Base-by-base conservation (phyloP, 192 early-diverging fungal species). In the Geranomyces michiganensis region DNA sequence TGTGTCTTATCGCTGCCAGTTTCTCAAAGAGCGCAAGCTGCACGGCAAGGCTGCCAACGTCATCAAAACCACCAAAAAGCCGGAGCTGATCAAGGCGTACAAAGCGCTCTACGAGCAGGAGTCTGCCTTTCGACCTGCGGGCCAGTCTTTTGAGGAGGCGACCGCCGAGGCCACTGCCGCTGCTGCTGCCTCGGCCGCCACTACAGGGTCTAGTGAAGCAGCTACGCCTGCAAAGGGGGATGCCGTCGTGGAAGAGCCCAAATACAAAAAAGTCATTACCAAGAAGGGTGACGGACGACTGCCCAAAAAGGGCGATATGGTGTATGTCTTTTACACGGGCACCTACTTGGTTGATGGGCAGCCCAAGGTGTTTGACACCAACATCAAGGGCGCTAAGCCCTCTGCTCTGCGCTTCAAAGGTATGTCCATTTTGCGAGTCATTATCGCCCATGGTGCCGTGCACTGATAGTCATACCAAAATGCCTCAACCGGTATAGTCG, bases 291-390 rank as follows among this genome's bases (percentile, higher is more conserved):
- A 88, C 27, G 85, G 84, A 29, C 73, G 82, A 21, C 67, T 67
- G 24, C 89, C 89, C 24, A 75, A 60, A 31, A 92, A 91, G 81
- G 91, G 91, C 59, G 89, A 90, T 75, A 84, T 80, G 58, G 91
- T 90, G 49, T 79, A 69, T 21, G 78, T 60, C 24, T 71, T 81
- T 51, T 92, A 92, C 76, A 91, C 90, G 9, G 91, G 91, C 12
- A 79, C 65, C 68, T 41, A 41, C 36, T 79, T 92, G 69, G 84
- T 88, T 56, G 82, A 91, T 67, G 91, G 91, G 43, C 79, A 68
- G 45, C 36, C 36, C 36, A 84, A 78, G 26, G 79, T 90, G 15
- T 91, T 92, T 68, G 90, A 91, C 70, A 83, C 82, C 45, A 92
- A 92, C 73, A 78, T 80, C 22, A 80, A 79, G 46, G 82, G 87